Conservation (phyloP, 352 stramenopile species). For the Globisporangium okanoganense region DNA sequence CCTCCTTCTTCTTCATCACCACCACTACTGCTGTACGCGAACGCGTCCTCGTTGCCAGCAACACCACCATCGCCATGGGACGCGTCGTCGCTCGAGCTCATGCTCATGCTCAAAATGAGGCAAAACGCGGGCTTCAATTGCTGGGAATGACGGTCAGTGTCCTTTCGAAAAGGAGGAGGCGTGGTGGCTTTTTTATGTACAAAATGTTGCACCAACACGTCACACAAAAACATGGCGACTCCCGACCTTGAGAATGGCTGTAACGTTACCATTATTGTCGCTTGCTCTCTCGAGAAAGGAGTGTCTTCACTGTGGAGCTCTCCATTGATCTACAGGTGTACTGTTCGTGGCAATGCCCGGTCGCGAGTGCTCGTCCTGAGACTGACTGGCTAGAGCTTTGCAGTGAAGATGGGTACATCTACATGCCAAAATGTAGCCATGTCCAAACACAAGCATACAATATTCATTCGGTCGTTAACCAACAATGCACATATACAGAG, state of each 20-base stretch:
- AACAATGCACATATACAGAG: not conserved
- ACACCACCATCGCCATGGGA: not conserved
- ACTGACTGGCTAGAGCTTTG: slow-evolving; percentile 1
- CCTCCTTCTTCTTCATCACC: not conserved
- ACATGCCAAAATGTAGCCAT: not conserved
- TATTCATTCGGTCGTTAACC: not conserved
- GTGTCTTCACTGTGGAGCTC: too few species aligned
- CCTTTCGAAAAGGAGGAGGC: not conserved
- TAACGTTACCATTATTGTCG: too few species aligned
- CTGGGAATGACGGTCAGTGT: not conserved
- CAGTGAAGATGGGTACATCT: not conserved
- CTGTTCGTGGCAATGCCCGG: too few species aligned
- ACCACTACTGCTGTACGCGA: not conserved
- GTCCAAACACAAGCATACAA: not conserved
- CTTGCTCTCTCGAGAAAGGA: too few species aligned
- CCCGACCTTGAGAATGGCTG: too few species aligned
- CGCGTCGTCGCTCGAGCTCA: slow-evolving; percentile 1
- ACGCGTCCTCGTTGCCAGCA: not conserved
- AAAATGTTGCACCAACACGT: not conserved
- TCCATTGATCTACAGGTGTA: too few species aligned
- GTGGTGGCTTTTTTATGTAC: not conserved
- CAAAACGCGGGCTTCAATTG: too few species aligned
- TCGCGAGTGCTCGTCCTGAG: too few species aligned
- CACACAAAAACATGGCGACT: not conserved
- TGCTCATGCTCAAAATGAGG: not conserved